Evolutionary conservation across 2,329 filamentous ascomycete species (phyloP), one percentile per base, ranked within the genome.

Genomic region (Macrophomina phaseolina): DNA sequence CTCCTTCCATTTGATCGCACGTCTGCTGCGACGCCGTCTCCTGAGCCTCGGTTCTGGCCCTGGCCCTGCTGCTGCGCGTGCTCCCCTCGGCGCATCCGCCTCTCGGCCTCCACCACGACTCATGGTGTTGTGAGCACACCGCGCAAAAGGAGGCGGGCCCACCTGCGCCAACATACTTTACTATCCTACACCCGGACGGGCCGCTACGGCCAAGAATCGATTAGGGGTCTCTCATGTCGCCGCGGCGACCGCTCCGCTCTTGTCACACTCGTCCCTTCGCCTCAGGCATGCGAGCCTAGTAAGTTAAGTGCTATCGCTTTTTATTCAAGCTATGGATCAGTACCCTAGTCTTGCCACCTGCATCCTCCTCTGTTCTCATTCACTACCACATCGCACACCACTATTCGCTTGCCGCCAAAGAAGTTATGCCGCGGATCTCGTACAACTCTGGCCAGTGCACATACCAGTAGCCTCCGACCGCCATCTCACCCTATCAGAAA

Each of bases 381-480:
- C 23, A 23, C 23, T 23, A 2, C 23, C 23, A 23, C 23, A 23
- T 23, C 23, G 23, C 23, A 23, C 23, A 23, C 23, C 23, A 23
- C 23, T 23, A 23, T 23, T 23, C 23, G 23, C 23, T 23, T 23
- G 23, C 23, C 23, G 23, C 23, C 23, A 23, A 23, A 23, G 23
- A 23, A n/a, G 30, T 36, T 28, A 9, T 18, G 5, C 36, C 14
- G 9, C 38, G 36, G 18, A 16, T 11, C 53, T 12, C 9, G 14
- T 61, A 42, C 56, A 61, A 61, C 40, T 30, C 23, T 61, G 45
- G 58, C 42, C 45, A 18, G 58, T 62, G 58, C 58, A 49, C 38
- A 14, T 38, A 8, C 32, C 34, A 34, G 28, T 28, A 23, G 16
- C 23, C 28, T 46, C 28, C 12, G 18, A 38, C n/a, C 5, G 49